Conservation (phyloP, 2,329 filamentous ascomycete genomes). For the Ascochyta rabiei region DNA sequence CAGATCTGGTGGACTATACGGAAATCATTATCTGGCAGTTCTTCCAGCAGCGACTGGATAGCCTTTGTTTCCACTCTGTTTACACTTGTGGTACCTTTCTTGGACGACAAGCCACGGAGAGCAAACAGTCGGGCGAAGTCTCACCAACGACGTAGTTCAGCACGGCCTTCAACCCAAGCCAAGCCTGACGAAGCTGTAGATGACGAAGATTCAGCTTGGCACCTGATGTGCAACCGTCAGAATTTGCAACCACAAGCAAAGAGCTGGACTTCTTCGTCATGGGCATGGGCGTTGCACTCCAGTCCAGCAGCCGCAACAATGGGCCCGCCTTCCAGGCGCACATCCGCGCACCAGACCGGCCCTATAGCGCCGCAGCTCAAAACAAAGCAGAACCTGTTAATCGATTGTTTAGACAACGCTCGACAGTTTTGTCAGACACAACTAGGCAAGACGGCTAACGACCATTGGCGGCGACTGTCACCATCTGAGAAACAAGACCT, state of each 20-base stretch:
- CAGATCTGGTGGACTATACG: conserved; percentile 49
- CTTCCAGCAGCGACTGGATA: conserved; percentile 41
- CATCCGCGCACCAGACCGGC: conserved; percentile 16
- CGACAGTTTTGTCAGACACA: conserved; percentile 44
- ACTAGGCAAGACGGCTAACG: conserved; percentile 49
- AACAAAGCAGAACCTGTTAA: conserved; percentile 35
- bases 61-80: conserved; percentile 51
- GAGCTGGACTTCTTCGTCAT: conserved; percentile 41
- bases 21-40: conserved; percentile 25
- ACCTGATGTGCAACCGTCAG: conserved; percentile 43
- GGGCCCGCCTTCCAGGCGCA: conserved; percentile 31
- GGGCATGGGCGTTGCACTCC: conserved; percentile 43
- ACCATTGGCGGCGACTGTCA: conserved; percentile 63
- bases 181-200: conserved; percentile 31
- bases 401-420: conserved; percentile 39
- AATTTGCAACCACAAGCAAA: conserved; percentile 31
- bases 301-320: conserved; percentile 30
- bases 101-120: conserved; percentile 39
- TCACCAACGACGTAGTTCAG: conserved; percentile 31
- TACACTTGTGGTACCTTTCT: conserved; percentile 45
- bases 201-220: conserved; percentile 40
- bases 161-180: conserved; percentile 30
- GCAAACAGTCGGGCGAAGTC: conserved; percentile 24
- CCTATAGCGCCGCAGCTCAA: conserved; percentile 37
- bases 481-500: conserved; percentile 43